Evolutionary conservation across 441 rosid species (phyloP), one percentile per base, ranked within the genome.

Genomic region (Syzygium malaccense): DNA sequence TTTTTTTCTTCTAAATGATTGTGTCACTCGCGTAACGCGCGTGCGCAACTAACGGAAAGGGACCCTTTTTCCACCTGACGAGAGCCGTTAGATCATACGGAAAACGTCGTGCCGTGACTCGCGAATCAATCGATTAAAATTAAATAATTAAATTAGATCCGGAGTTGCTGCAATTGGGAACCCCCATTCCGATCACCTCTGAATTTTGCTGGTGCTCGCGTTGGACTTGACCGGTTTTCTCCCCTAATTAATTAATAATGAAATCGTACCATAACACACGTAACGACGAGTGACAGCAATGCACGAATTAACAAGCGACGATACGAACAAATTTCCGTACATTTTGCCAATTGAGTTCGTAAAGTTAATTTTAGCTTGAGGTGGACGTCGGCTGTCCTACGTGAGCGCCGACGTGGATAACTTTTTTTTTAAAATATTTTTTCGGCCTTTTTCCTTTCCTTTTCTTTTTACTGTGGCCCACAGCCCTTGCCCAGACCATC

Each of bases 361-460:
- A 1, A 1, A 9, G 9, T 2, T 45, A 45, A 45, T 45, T 45
- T 45, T 45, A 0, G 1, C 0, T 1, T 9, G 2, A 45, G 2
- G 0, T 45, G 9, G 9, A 45, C 9, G 1, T 9, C 8, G 45
- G 8, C 45, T 7, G 4, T 41, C 45, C 1, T 7, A 41, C 45
- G 8, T 1, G 45, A 41, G 8, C 0, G 1, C 45, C 2, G 48
- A 45, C 9, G 1, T 45, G 2, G 9, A 45, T 9, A 45, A 45
- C 9, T 45, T 45, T 45, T 45, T 45, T 8, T 45, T 45, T 45
- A 1, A 45, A 45, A 45, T 45, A 45, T 45, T 45, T 7, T 45
- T 45, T 45, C 0, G 2, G 48, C 7, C 48, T 1, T 45, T 45
- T 45, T 45, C 7, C 45, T 7, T 45, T 45, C 7, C 48, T 45